phyloP scores from a whole-genome alignment of 1,139 yeast species.

The Scheffersomyces parashehatae region DNA sequence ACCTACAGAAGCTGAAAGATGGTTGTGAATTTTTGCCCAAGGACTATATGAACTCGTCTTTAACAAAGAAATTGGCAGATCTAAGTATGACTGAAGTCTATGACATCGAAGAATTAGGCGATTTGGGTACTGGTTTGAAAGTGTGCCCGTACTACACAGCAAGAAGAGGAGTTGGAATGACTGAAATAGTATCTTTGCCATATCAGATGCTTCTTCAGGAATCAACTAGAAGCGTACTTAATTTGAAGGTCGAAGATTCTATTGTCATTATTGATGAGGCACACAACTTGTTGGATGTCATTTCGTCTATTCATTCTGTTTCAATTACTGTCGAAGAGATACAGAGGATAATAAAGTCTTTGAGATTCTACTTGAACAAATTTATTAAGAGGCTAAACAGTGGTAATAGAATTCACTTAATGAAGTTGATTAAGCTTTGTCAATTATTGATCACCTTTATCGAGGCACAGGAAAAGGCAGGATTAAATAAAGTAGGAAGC shows the following conservation, averaged over 20 bases:
- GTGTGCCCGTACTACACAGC: conserved; percentile 85
- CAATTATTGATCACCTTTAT: conserved; percentile 52
- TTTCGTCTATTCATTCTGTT: conserved; percentile 68
- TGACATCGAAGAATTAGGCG: conserved; percentile 81
- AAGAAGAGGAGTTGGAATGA: conserved; percentile 52
- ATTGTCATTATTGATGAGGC: conserved; percentile 90
- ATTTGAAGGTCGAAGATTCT: conserved; percentile 60
- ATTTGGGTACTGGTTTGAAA: conserved; percentile 55
- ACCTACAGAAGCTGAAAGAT: conserved; percentile 52
- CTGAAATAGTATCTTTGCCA: conserved; percentile 83
- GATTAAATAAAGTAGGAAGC: conserved; percentile 49
- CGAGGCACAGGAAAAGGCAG: conserved; percentile 19
- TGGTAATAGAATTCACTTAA: conserved; percentile 70
- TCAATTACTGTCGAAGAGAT: conserved; percentile 55
- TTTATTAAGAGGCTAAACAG: conserved; percentile 66
- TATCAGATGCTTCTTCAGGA: conserved; percentile 76
- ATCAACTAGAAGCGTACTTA: conserved; percentile 60
- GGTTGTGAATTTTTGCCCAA: conserved; percentile 57
- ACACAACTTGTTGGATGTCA: conserved; percentile 80
- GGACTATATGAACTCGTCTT: conserved; percentile 26
- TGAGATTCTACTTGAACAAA: conserved; percentile 57
- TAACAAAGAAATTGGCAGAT: conserved; percentile 56
- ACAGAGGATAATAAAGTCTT: conserved; percentile 38
- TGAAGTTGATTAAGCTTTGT: conserved; percentile 63
- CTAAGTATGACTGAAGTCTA: conserved; percentile 58